Conservation (phyloP, 768 basidiomycete genomes). For the Naganishia kalamii region DNA sequence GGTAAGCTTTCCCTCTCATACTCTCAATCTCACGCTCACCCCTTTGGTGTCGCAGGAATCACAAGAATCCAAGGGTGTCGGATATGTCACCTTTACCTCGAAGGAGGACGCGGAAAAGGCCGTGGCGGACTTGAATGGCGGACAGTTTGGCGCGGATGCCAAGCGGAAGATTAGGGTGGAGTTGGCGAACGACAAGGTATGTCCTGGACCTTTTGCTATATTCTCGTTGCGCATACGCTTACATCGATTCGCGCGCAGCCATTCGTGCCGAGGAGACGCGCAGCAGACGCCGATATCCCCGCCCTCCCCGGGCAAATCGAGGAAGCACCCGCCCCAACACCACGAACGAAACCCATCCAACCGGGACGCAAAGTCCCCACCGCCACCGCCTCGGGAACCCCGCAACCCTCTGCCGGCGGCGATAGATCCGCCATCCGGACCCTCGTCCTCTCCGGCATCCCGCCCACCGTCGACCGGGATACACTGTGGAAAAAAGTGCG, state of each 20-base stretch:
- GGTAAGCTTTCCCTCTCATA: conserved; percentile 47
- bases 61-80: conserved; percentile 76
- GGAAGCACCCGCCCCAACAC: background rate
- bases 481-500: conserved; percentile 46
- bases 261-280: conserved; percentile 3
- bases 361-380: conserved; percentile 20
- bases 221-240: background rate
- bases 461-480: conserved; percentile 40
- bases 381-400: background rate
- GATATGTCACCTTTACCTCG: conserved; percentile 87
- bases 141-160: conserved; percentile 58
- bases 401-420: conserved; percentile 3
- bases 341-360: conserved; percentile 25
- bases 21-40: background rate
- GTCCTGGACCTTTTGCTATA: conserved; percentile 17
- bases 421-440: conserved; percentile 84
- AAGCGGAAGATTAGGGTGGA: conserved; percentile 66
- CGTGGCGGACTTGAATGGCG: conserved; percentile 59
- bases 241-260: background rate
- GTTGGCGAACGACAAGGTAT: conserved; percentile 75
- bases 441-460: conserved; percentile 46
- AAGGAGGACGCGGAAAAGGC: conserved; percentile 78
- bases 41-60: conserved; percentile 21
- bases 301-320: conserved; percentile 9
- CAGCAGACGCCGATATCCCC: conserved; percentile 1